Evolutionary conservation across 169 alveolate species (phyloP), one percentile per base, ranked within the genome.

Genomic region (Cryptosporidium sp.): DNA sequence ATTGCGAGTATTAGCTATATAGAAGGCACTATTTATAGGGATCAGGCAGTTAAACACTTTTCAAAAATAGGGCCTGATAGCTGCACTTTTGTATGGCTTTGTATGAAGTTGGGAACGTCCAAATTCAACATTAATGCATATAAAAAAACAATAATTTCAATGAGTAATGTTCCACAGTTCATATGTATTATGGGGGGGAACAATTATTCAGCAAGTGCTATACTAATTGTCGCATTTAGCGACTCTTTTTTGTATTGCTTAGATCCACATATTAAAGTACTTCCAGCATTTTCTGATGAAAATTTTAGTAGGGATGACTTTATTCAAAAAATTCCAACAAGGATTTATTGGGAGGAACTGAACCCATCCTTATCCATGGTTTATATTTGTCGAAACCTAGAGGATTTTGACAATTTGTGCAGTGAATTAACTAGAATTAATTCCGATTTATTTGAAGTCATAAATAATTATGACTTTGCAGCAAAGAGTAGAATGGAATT

Each of bases 101-200:
- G 89, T 29, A 80, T 52, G 65, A 80, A 65, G 45, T 29, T 80
- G 50, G 89, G 89, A 9, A 9, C 89, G 18, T 48, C 59, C 16
- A 48, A 59, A 37, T 65, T 80, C 41, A 65, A 80, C 62, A 48
- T 61, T 16, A 33, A 23, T 9, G 43, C 61, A 26, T 80, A 80
- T 45, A 80, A 80, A 62, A 21, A 80, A 14, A 59, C 89, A n/a
- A 65, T 80, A 18, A 43, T 80, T n/a, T 80, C 74, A 26, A 62
- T 80, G 70, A 62, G 69, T 23, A 80, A 29, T 12, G 37, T 80
- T 18, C 67, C 89, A n/a, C 89, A 80, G 62, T 65, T 80, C 35
- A 58, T 67, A 7, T 80, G 89, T 43, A 80, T 80, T 33, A 45
- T 70, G 70, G 89, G 89, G n/a, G 89, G 89, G 10, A 48, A 65